Conservation (phyloP, 192 early-diverging fungal genomes). For the Diversispora epigaea region DNA sequence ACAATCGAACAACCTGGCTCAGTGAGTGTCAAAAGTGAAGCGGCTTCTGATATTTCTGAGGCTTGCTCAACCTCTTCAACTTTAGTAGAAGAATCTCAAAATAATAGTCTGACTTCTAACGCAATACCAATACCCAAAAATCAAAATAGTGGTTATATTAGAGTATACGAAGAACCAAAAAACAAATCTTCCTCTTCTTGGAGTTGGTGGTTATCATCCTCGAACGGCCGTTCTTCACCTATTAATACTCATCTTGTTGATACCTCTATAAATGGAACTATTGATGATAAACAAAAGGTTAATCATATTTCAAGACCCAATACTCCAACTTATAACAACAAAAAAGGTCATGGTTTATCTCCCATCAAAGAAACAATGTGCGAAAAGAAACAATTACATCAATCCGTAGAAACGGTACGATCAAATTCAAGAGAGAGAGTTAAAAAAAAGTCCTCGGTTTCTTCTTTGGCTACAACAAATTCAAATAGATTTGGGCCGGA, state of each 20-base stretch:
- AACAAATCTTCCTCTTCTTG: conserved; percentile 5
- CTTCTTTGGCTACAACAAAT: too few species aligned
- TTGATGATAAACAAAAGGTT: background rate
- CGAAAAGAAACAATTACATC: background rate
- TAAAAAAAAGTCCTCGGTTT: background rate
- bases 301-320: background rate
- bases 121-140: conserved; percentile 26
- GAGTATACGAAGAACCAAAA: conserved; percentile 4
- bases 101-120: background rate
- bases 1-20: background rate
- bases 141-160: background rate
- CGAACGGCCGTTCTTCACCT: background rate
- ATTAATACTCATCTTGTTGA: background rate
- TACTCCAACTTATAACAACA: too few species aligned
- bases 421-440: background rate
- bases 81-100: background rate
- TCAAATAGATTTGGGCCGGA: background rate
- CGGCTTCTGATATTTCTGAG: conserved; percentile 1
- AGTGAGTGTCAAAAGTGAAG: background rate
- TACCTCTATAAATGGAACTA: background rate
- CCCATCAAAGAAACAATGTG: background rate
- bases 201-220: conserved; percentile 25
- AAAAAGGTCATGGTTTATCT: too few species aligned
- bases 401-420: background rate
- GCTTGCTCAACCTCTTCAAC: background rate